These are phyloP conservation scores for Rhizopus stolonifer DNA, from an alignment of 371 early-diverging fungal genomes.

Conservation along the genomic window DNA sequence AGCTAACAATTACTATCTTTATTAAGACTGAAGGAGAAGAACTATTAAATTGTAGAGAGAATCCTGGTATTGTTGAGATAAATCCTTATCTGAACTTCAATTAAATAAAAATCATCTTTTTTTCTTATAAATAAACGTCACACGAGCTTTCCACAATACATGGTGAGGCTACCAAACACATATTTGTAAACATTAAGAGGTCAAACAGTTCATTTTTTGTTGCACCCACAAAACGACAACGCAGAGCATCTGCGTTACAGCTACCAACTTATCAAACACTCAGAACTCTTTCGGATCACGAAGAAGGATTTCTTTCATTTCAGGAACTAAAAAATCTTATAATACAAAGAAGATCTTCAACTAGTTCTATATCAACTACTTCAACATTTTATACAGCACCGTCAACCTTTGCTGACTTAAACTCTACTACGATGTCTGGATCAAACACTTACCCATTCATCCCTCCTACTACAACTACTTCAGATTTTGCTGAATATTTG, in stretches of 20 bases:
- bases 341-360: background rate
- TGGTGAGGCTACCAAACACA: slow-evolving; percentile 1
- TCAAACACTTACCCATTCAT: no score
- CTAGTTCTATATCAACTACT: background rate
- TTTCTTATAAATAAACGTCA: no score
- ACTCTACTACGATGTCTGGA: background rate
- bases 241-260: slow-evolving; percentile 3
- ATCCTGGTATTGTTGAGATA: no score
- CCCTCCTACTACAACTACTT: no score
- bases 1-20: no score
- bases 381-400: background rate
- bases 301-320: background rate
- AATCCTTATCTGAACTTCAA: no score
- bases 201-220: background rate
- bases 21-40: no score
- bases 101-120: no score
- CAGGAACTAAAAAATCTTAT: background rate
- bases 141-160: background rate
- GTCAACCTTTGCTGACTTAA: background rate
- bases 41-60: no score
- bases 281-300: background rate
- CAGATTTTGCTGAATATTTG: slow-evolving; percentile 2
- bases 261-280: no score
- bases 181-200: slow-evolving; percentile 1
- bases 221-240: background rate